Evolutionary conservation across 1,284 basidiomycete species (phyloP).

Genomic region (Irpex sp.): DNA sequence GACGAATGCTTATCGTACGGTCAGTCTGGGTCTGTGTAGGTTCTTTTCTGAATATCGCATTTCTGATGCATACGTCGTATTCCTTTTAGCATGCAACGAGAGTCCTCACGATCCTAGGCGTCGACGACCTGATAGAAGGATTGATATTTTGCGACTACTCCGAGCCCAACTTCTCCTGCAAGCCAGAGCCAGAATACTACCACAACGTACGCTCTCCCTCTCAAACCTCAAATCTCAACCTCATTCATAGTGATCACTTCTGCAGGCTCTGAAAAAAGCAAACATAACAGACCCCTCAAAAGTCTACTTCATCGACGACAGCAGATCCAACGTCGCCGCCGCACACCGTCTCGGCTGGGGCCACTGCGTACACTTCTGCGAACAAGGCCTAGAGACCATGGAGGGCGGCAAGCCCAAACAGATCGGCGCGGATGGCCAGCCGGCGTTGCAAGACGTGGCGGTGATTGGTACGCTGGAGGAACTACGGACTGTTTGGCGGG

Average conservation of each 20-base stretch:
- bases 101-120: slow-evolving; percentile 70
- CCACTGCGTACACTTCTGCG: slow-evolving; percentile 71
- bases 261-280: slow-evolving; percentile 66
- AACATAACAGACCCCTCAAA: slow-evolving; percentile 57
- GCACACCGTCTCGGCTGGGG: slow-evolving; percentile 68
- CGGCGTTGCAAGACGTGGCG: slow-evolving; percentile 38
- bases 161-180: slow-evolving; percentile 71
- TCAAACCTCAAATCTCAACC: too few species aligned
- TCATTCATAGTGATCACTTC: neutral
- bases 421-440: slow-evolving; percentile 41
- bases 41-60: neutral
- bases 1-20: slow-evolving; percentile 78
- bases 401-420: slow-evolving; percentile 58
- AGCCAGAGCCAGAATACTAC: slow-evolving; percentile 77
- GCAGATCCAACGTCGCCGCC: slow-evolving; percentile 59
- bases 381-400: slow-evolving; percentile 55
- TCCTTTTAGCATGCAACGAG: slow-evolving; percentile 74
- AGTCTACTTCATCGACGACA: slow-evolving; percentile 79
- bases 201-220: slow-evolving; percentile 38
- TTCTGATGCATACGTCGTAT: too few species aligned
- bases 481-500: slow-evolving; percentile 64
- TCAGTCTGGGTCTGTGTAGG: too few species aligned
- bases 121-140: slow-evolving; percentile 77
- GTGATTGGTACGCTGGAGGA: slow-evolving; percentile 56
- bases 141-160: slow-evolving; percentile 82